Base-by-base conservation (phyloP, 441 rosid genomes). In the Theobroma grandiflorum region DNA sequence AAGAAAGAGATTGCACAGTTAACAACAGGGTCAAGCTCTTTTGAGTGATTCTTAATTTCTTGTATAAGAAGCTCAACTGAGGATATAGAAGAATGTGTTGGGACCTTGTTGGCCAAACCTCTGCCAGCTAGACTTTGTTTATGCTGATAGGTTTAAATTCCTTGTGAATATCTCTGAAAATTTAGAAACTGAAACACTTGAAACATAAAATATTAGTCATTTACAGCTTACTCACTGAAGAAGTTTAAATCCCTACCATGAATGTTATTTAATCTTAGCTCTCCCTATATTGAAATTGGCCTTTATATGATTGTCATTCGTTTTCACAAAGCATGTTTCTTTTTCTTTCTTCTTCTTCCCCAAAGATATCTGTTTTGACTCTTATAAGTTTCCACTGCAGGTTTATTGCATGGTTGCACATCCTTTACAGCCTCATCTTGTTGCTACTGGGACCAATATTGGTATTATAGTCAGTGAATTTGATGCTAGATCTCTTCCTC, bases 321-420 rank as follows among this genome's bases (percentile, higher is more conserved):
- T 58, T 72, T 74, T 58, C 22, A 22, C 66, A 8, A 33, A 58
- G 53, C 53, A 42, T 58, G 77, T 22, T 58, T 74, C 53, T 74
- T 42, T 58, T 45, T 15, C 37, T 26, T 57, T 20, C 62, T 59
- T 26, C n/a, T 74, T 58, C 37, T 52, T 76, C 62, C 26, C 2
- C 72, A 49, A 57, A 61, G 75, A 75, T 40, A 15, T 77, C 49
- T 57, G 82, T 65, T 80, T 74, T 83, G 83, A 81, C 79, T 66
- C 83, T 83, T 64, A 47, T 55, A 75, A 73, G 45, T 82, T 83
- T 77, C 70, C 78, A 38, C 78, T 84, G 85, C 90, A 97, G 99
- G 99, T 95, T 77, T 95, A 92, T 86, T 95, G 99, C 81, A 97
- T 97, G 99, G 98, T 91, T 82, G 98, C 98, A 77, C 99, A 97